phyloP scores from a whole-genome alignment of 2,329 filamentous ascomycete genomes.

The Cryphonectria parasitica region DNA sequence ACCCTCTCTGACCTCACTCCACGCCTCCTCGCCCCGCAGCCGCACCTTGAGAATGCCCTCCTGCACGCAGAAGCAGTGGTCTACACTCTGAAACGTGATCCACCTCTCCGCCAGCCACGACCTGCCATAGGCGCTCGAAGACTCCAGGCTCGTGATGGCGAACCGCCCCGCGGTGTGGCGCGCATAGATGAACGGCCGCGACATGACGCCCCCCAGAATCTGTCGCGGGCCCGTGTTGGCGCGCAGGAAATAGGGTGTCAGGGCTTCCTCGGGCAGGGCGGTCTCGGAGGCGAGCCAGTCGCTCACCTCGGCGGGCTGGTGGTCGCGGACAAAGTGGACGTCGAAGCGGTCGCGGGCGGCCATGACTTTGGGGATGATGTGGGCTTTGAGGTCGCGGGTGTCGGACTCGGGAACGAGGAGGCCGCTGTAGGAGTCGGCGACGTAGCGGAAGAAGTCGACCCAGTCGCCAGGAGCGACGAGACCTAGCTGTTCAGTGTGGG shows the following conservation, averaged over 20 bases:
- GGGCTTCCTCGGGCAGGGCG: constrained; percentile 39
- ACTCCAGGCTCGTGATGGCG: constrained; percentile 57
- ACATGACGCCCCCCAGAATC: constrained; percentile 49
- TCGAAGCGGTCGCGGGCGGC: constrained; percentile 59
- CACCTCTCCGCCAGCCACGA: constrained; percentile 40
- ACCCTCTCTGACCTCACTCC: constrained; percentile 46
- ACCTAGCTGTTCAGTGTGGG: constrained; percentile 58
- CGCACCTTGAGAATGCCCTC: constrained; percentile 51
- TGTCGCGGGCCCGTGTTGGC: constrained; percentile 54
- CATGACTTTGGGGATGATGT: constrained; percentile 59
- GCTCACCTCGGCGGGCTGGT: constrained; percentile 47
- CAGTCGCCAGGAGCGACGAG: constrained; percentile 61
- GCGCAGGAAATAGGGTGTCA: constrained; percentile 54
- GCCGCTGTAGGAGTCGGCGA: constrained; percentile 56
- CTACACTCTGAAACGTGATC: constrained; percentile 50
- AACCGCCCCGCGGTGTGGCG: constrained; percentile 53
- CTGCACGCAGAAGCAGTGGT: constrained; percentile 55
- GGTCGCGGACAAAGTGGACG: constrained; percentile 55
- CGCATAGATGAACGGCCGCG: constrained; percentile 52
- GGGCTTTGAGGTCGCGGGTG: constrained; percentile 52
- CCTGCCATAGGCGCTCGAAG: constrained; percentile 42
- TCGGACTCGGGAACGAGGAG: constrained; percentile 55
- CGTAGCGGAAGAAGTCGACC: constrained; percentile 64
- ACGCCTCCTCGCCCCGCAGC: constrained; percentile 39
- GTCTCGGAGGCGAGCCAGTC: constrained; percentile 49